Evolutionary conservation across 805 yeast species (phyloP).

Genomic region (Cyberlindnera lachancei): DNA sequence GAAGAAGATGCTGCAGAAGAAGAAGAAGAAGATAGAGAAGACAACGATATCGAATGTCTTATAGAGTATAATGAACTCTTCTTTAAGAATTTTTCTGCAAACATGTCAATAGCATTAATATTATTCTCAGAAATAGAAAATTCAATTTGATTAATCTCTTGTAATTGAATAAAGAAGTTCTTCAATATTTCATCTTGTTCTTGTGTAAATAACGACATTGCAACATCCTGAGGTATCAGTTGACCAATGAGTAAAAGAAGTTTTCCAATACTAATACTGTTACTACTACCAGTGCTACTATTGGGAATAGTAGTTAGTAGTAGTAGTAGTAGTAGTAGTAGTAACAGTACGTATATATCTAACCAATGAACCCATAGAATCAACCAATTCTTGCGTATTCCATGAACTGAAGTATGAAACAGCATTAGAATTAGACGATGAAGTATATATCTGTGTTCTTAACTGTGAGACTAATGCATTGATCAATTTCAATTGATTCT

Average conservation of each 20-base stretch:
- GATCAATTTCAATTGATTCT: constrained; percentile 16
- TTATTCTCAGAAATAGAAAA: too few relatives aligned
- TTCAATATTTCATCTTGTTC: constrained; percentile 8
- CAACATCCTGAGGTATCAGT: constrained; percentile 7
- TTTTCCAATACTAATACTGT: too few relatives aligned
- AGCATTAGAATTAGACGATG: too few relatives aligned
- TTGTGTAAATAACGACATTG: constrained; percentile 2
- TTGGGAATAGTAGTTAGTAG: too few relatives aligned
- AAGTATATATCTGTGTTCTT: too few relatives aligned
- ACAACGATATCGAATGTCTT: constrained; percentile 6
- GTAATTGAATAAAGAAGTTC: constrained; percentile 5
- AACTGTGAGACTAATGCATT: constrained; percentile 11
- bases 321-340: too few relatives aligned
- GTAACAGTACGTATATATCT: too few relatives aligned
- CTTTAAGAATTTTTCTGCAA: constrained; percentile 9
- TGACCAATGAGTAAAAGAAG: constrained; percentile 8
- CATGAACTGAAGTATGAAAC: too few relatives aligned
- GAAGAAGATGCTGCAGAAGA: constrained; percentile 1
- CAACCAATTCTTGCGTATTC: constrained; percentile 12
- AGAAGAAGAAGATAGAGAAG: constrained; percentile 1
- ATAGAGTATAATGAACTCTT: constrained; percentile 10
- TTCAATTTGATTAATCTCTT: constrained; percentile 3
- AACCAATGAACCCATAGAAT: constrained; percentile 6
- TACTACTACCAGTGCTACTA: too few relatives aligned
- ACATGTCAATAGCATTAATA: constrained; percentile 8